These are phyloP conservation scores for Paxillus involutus DNA, from an alignment of 768 basidiomycete genomes.

Conservation along the genomic window DNA sequence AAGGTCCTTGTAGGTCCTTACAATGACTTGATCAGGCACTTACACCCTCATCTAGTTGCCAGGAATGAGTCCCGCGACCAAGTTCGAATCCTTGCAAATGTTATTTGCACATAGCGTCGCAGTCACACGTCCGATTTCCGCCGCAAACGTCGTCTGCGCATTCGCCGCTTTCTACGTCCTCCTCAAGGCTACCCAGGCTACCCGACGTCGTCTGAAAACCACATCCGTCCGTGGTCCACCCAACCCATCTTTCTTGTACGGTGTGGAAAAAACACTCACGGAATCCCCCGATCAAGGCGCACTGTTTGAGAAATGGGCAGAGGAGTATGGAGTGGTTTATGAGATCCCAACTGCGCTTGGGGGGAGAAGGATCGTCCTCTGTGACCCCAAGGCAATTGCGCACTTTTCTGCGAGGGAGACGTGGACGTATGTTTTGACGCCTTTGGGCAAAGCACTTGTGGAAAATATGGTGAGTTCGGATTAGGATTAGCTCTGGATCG, in stretches of 20 bases:
- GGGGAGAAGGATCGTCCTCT: conserved; percentile 34
- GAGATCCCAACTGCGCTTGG: conserved; percentile 38
- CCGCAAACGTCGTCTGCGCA: too few species aligned
- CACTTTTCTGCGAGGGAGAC: conserved; percentile 54
- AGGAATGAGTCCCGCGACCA: too few species aligned
- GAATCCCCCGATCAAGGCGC: conserved; percentile 25
- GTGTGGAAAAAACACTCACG: conserved; percentile 1
- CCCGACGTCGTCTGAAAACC: conserved; percentile 10
- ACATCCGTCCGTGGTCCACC: conserved; percentile 23
- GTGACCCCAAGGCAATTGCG: conserved; percentile 49
- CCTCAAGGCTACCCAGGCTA: conserved; percentile 1
- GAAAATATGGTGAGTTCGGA: too few species aligned
- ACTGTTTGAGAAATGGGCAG: conserved; percentile 47
- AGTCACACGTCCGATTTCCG: too few species aligned
- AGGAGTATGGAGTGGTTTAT: conserved; percentile 48
- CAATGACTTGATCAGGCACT: too few species aligned
- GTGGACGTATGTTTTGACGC: conserved; percentile 30
- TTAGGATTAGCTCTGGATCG: not conserved
- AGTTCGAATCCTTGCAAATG: too few species aligned
- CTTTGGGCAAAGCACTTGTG: conserved; percentile 6
- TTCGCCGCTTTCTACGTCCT: not conserved
- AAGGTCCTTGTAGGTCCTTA: too few species aligned
- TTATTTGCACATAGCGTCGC: too few species aligned
- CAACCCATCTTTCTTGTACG: conserved; percentile 16
- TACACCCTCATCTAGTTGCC: too few species aligned